These are phyloP conservation scores for Ziziphus jujuba DNA, from an alignment of 306 rosid genomes.

Conservation along the genomic window DNA sequence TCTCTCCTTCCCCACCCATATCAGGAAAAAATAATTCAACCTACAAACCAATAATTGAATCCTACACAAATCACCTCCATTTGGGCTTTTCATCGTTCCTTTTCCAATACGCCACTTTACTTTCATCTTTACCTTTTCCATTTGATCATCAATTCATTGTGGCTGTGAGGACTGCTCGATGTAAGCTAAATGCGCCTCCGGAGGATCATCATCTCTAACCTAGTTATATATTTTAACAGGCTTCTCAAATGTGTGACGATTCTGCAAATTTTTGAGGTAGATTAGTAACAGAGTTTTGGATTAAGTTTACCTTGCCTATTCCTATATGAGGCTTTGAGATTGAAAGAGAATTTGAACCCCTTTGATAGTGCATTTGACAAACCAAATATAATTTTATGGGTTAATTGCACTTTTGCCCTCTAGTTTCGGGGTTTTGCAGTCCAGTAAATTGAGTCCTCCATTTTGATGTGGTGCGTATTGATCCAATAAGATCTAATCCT, in stretches of 20 bases:
- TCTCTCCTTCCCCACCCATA: constrained; percentile 15
- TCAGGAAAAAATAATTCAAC: constrained; percentile 12
- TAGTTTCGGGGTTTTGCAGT: too few species aligned
- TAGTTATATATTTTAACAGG: constrained; percentile 79
- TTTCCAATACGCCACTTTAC: constrained; percentile 19
- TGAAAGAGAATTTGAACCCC: too few species aligned
- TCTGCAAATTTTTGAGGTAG: constrained; percentile 59
- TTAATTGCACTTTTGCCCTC: too few species aligned
- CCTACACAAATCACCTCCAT: constrained; percentile 14
- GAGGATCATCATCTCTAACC: constrained; percentile 25
- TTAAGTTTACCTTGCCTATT: background rate
- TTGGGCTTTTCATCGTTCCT: constrained; percentile 22
- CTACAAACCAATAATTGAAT: constrained; percentile 19
- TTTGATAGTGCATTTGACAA: too few species aligned
- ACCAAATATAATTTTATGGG: too few species aligned
- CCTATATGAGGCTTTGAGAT: too few species aligned
- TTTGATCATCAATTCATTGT: background rate
- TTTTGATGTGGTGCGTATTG: too few species aligned
- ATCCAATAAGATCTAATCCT: too few species aligned
- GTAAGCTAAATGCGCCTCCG: constrained; percentile 19
- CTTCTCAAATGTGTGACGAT: constrained; percentile 73
- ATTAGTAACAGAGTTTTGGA: constrained; percentile 5
- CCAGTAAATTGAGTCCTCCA: too few species aligned
- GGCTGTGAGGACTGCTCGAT: constrained; percentile 14
- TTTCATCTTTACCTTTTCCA: constrained; percentile 24